Evolutionary conservation across 2,329 filamentous ascomycete species (phyloP).

Genomic region (Monilinia laxa): DNA sequence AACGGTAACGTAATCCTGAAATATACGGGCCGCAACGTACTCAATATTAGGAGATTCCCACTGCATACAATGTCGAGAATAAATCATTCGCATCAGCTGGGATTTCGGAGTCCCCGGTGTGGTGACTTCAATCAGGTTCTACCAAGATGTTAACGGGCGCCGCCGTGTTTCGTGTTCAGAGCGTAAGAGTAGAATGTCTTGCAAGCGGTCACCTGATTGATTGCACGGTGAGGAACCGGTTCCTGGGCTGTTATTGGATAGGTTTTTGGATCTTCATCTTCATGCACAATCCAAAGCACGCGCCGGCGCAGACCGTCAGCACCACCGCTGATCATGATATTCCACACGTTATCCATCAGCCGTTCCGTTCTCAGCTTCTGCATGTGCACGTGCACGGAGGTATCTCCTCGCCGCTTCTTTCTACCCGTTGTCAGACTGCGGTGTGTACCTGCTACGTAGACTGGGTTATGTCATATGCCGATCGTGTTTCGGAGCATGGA

Average conservation of each 20-base stretch:
- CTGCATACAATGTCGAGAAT: neutral
- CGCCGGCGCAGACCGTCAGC: too few species aligned
- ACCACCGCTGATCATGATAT: too few species aligned
- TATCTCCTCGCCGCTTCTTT: too few species aligned
- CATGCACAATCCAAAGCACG: too few species aligned
- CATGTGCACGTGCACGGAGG: too few species aligned
- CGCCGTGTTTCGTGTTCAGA: neutral
- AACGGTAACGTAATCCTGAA: neutral
- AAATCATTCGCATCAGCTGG: neutral
- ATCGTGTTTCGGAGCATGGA: too few species aligned
- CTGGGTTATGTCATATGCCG: too few species aligned
- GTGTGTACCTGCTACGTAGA: too few species aligned
- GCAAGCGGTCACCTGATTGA: neutral
- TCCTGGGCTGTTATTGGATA: neutral
- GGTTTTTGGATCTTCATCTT: neutral
- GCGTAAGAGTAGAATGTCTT: neutral
- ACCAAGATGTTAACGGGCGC: neutral
- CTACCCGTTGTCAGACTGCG: too few species aligned
- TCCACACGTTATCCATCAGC: too few species aligned
- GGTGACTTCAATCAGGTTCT: neutral
- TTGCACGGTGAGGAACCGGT: neutral
- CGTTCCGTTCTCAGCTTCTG: too few species aligned
- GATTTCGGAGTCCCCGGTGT: neutral
- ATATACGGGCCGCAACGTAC: slow-evolving; percentile 2
- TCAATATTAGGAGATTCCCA: neutral